phyloP scores from a whole-genome alignment of 345 rosid genomes.

The Erucastrum elatum region DNA sequence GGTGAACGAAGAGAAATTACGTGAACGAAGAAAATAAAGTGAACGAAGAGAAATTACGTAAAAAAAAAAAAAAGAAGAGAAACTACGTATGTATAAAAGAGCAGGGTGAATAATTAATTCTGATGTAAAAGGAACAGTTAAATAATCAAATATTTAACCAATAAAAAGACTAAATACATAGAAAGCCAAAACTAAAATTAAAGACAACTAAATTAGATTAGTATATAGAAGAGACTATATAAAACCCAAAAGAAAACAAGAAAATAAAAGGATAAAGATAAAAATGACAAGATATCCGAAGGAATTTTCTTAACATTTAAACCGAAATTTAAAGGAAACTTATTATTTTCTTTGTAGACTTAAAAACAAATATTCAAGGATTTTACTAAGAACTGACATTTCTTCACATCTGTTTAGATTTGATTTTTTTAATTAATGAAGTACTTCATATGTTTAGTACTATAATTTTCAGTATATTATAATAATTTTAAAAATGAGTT shows the following conservation, averaged over 20 bases:
- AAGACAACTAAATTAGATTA: background rate
- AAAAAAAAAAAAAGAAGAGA: constrained; percentile 25
- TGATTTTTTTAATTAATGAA: background rate
- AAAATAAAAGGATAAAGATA: background rate
- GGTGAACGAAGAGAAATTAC: constrained; percentile 6
- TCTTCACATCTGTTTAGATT: constrained; percentile 24
- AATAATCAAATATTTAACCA: background rate
- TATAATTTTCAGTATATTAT: too few relatives aligned
- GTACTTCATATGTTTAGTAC: background rate
- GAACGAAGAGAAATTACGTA: constrained; percentile 26
- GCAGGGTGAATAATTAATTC: constrained; percentile 25
- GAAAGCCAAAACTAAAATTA: background rate
- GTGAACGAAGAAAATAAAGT: constrained; percentile 24
- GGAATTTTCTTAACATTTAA: too few relatives aligned
- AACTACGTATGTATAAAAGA: constrained; percentile 28
- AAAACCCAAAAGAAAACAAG: background rate
- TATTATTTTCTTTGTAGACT: background rate
- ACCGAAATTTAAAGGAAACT: background rate
- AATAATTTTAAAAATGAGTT: background rate
- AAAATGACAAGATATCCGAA: background rate
- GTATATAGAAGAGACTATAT: background rate
- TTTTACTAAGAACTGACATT: constrained; percentile 10
- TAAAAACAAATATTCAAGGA: background rate
- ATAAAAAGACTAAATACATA: background rate
- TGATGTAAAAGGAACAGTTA: constrained; percentile 14